These are phyloP conservation scores for Fraxinus ornus DNA, from an alignment of 305 asterid species.

Conservation along the genomic window DNA sequence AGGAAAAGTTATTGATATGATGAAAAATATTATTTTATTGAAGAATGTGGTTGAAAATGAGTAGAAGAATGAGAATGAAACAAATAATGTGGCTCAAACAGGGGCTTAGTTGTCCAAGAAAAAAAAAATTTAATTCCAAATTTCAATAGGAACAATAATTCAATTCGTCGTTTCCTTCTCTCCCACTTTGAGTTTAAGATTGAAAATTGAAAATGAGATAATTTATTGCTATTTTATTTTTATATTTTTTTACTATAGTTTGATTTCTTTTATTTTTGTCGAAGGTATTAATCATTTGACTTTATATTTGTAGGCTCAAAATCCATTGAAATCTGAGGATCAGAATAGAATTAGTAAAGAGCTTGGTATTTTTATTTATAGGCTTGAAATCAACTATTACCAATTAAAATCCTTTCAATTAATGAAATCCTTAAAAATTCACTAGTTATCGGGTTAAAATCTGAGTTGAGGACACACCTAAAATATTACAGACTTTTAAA, in stretches of 20 bases:
- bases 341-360: not conserved
- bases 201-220: not conserved
- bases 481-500: not conserved
- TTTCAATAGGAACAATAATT: not conserved
- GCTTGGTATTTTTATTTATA: not conserved
- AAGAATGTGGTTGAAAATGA: too few species aligned
- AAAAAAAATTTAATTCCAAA: not conserved
- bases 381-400: not conserved
- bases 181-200: not conserved
- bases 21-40: too few species aligned
- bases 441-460: not conserved
- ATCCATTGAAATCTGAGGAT: not conserved
- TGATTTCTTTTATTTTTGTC: not conserved
- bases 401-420: not conserved
- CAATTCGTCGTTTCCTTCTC: not conserved
- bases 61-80: too few species aligned
- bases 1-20: too few species aligned
- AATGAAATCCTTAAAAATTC: not conserved
- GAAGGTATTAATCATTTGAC: not conserved
- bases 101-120: not conserved
- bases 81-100: too few species aligned
- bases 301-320: not conserved
- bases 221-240: not conserved
- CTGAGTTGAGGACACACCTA: not conserved
- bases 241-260: not conserved